phyloP scores from a whole-genome alignment of 164 flowering plant genomes.

The Echeveria elegans region DNA sequence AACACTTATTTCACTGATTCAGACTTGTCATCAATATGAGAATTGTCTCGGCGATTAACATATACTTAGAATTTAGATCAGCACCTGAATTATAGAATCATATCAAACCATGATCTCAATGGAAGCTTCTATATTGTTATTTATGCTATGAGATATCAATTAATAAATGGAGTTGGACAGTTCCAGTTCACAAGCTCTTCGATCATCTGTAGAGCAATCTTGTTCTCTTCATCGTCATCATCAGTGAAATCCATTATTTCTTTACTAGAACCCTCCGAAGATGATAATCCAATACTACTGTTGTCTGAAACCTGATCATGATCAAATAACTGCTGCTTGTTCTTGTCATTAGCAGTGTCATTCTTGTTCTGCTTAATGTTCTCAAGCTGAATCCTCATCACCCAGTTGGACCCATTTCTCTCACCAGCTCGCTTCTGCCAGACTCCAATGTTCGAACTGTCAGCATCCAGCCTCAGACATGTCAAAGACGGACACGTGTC shows the following conservation, averaged over 20 bases:
- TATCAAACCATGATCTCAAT: no score
- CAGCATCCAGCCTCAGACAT: conserved; percentile 72
- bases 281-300: no score
- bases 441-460: conserved; percentile 70
- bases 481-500: conserved; percentile 64
- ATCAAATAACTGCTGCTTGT: neutral
- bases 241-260: neutral
- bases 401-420: conserved; percentile 54
- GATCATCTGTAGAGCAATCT: conserved; percentile 44
- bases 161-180: conserved; percentile 16
- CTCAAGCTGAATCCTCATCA: conserved; percentile 60
- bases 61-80: neutral
- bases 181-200: conserved; percentile 41
- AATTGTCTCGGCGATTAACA: neutral
- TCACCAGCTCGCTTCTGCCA: conserved; percentile 87
- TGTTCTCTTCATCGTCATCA: conserved; percentile 27
- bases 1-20: neutral
- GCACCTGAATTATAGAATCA: no score
- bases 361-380: conserved; percentile 14
- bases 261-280: neutral
- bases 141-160: no score
- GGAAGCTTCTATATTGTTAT: neutral
- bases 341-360: neutral
- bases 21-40: neutral
- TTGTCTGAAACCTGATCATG: conserved; percentile 1